Percentiles rank a stretch among this genome's conserved stretches.
Evolutionary conservation across 164 flowering plant species (phyloP).

Genomic region (Vitis rotundifolia): DNA sequence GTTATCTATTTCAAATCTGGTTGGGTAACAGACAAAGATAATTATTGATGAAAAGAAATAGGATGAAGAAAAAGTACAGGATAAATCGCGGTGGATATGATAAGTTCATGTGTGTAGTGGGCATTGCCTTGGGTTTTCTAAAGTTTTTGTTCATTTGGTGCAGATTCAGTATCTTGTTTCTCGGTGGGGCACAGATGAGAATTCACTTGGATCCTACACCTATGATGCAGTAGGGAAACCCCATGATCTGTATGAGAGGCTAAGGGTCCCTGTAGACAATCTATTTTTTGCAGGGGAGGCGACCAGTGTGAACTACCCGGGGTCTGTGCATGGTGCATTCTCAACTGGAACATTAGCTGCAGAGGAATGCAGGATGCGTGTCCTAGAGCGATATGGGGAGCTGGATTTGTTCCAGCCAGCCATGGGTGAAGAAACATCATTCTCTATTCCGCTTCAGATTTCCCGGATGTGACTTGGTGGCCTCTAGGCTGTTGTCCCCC

Average conservation of each 20-base stretch:
- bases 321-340: slow-evolving; percentile 95
- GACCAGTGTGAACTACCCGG: slow-evolving; percentile 70
- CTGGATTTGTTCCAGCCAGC: slow-evolving; percentile 68
- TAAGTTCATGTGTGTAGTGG: too few relatives aligned
- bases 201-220: slow-evolving; percentile 90
- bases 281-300: slow-evolving; percentile 98
- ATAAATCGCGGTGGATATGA: too few relatives aligned
- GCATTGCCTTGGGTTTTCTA: neutral
- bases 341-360: slow-evolving; percentile 94
- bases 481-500: neutral
- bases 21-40: too few relatives aligned
- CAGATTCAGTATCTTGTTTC: slow-evolving; percentile 94
- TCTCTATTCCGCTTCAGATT: slow-evolving; percentile 70
- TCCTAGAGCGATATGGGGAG: slow-evolving; percentile 76
- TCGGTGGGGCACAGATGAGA: slow-evolving; percentile 81
- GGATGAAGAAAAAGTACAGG: too few relatives aligned
- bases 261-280: slow-evolving; percentile 86
- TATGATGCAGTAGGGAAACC: slow-evolving; percentile 83
- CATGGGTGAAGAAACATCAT: slow-evolving; percentile 55
- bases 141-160: slow-evolving; percentile 9
- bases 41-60: too few relatives aligned
- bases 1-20: too few relatives aligned
- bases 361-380: slow-evolving; percentile 92
- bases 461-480: slow-evolving; percentile 59
- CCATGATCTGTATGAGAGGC: slow-evolving; percentile 82